Percentiles rank a stretch among this genome's conserved stretches.
phyloP scores from a whole-genome alignment of 208 protist genomes.

The Trypanosoma avium region DNA sequence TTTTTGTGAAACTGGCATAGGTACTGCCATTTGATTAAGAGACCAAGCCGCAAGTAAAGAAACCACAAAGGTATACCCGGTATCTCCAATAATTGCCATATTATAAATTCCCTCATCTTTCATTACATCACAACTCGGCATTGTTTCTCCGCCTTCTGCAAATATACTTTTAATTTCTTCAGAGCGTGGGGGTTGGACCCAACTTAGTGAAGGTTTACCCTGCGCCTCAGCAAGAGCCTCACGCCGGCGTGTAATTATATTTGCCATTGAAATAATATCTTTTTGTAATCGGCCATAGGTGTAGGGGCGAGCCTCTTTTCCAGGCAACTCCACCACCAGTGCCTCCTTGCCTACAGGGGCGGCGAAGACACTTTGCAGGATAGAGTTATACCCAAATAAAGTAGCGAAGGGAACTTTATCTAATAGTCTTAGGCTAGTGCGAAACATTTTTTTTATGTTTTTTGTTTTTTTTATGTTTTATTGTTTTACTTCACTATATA shows the following conservation, averaged over 20 bases:
- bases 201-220: slow-evolving; percentile 44
- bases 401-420: slow-evolving; percentile 68
- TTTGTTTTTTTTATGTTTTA: slow-evolving; percentile 2
- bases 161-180: slow-evolving; percentile 66
- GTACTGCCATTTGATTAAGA: slow-evolving; percentile 72
- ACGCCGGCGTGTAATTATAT: slow-evolving; percentile 47
- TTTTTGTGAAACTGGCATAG: slow-evolving; percentile 68
- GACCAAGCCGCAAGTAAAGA: slow-evolving; percentile 75
- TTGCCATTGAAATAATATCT: slow-evolving; percentile 70
- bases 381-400: slow-evolving; percentile 71
- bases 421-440: slow-evolving; percentile 15
- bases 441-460: slow-evolving; percentile 39
- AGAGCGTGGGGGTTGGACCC: slow-evolving; percentile 60
- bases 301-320: slow-evolving; percentile 31
- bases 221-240: slow-evolving; percentile 41
- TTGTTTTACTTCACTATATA: neutral
- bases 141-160: slow-evolving; percentile 40
- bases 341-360: slow-evolving; percentile 56
- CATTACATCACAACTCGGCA: slow-evolving; percentile 65
- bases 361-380: slow-evolving; percentile 70
- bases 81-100: slow-evolving; percentile 50
- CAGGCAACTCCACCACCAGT: slow-evolving; percentile 69
- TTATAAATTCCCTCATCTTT: slow-evolving; percentile 72
- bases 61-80: slow-evolving; percentile 76
- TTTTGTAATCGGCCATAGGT: slow-evolving; percentile 83